These are phyloP conservation scores for Pisolithus sp. DNA, from an alignment of 768 basidiomycete species.

Conservation along the genomic window DNA sequence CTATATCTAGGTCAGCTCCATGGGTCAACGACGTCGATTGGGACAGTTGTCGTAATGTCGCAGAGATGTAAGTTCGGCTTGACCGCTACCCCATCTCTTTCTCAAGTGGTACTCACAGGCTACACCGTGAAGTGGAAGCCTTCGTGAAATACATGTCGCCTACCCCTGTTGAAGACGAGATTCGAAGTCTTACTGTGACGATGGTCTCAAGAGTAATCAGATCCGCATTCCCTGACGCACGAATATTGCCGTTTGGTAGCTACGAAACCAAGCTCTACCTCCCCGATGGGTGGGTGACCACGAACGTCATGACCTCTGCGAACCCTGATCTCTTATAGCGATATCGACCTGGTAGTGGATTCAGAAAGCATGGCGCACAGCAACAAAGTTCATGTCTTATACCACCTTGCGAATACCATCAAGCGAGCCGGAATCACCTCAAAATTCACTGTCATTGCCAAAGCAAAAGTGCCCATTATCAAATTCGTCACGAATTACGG, in stretches of 20 bases:
- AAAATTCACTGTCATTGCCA: slow-evolving; percentile 82
- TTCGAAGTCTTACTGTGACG: slow-evolving; percentile 66
- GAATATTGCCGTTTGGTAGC: slow-evolving; percentile 84
- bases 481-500: slow-evolving; percentile 86
- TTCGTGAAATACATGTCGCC: slow-evolving; percentile 88
- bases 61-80: slow-evolving; percentile 65
- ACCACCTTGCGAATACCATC: slow-evolving; percentile 71
- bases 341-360: slow-evolving; percentile 92
- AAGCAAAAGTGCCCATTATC: slow-evolving; percentile 93
- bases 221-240: slow-evolving; percentile 69
- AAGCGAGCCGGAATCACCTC: slow-evolving; percentile 69
- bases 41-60: slow-evolving; percentile 68
- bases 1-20: slow-evolving; percentile 48
- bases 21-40: slow-evolving; percentile 72
- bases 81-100: slow-evolving; percentile 1
- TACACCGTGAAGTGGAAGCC: slow-evolving; percentile 81
- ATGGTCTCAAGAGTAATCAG: slow-evolving; percentile 63
- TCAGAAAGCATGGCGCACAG: slow-evolving; percentile 68
- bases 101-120: slow-evolving; percentile 37
- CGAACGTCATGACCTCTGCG: not conserved
- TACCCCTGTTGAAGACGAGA: slow-evolving; percentile 76
- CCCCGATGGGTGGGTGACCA: slow-evolving; percentile 69
- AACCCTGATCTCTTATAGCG: slow-evolving; percentile 43
- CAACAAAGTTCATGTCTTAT: slow-evolving; percentile 63
- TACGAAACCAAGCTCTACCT: slow-evolving; percentile 92